Evolutionary conservation across 176 grass and related monocot species (phyloP).

Genomic region (Panicum miliaceum): DNA sequence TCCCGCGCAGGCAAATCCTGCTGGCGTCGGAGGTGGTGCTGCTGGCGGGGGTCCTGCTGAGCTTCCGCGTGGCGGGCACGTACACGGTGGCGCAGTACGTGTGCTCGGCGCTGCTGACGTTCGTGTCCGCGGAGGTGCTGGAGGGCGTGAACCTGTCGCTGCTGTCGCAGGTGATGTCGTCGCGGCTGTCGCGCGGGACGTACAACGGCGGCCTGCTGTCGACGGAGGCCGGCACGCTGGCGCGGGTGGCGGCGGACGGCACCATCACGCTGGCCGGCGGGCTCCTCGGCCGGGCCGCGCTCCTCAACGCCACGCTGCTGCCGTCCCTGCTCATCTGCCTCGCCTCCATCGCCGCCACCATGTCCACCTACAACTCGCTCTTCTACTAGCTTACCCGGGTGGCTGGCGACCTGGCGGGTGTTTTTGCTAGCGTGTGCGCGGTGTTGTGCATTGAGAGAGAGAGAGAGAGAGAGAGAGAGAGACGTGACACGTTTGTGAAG

Average conservation of each 20-base stretch:
- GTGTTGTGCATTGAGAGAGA: no score
- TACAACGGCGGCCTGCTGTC: conserved; percentile 63
- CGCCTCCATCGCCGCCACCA: conserved; percentile 50
- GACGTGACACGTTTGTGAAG: no score
- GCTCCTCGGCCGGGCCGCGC: conserved; percentile 32
- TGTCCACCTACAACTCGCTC: conserved; percentile 53
- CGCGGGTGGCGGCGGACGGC: conserved; percentile 52
- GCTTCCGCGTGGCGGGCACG: conserved; percentile 37
- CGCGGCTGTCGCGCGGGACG: conserved; percentile 59
- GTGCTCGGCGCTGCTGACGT: conserved; percentile 49
- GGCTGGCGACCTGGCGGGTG: no score
- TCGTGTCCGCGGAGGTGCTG: conserved; percentile 49
- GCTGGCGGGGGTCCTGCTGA: conserved; percentile 34
- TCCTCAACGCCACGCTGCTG: conserved; percentile 61
- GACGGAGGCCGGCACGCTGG: conserved; percentile 62
- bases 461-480: no score
- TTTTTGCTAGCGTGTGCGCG: no score
- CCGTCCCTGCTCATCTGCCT: conserved; percentile 54
- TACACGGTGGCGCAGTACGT: conserved; percentile 55
- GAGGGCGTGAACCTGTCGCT: conserved; percentile 65
- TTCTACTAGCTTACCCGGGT: conserved; percentile 13
- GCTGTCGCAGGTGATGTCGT: conserved; percentile 51
- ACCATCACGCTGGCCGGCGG: conserved; percentile 62
- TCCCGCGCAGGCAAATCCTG: conserved; percentile 38
- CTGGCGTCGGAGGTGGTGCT: conserved; percentile 46